A percentile compares a stretch with the other conserved stretches of the same genome.
Conservation (phyloP, 768 basidiomycete species). For the Phaffia tasmanica region DNA sequence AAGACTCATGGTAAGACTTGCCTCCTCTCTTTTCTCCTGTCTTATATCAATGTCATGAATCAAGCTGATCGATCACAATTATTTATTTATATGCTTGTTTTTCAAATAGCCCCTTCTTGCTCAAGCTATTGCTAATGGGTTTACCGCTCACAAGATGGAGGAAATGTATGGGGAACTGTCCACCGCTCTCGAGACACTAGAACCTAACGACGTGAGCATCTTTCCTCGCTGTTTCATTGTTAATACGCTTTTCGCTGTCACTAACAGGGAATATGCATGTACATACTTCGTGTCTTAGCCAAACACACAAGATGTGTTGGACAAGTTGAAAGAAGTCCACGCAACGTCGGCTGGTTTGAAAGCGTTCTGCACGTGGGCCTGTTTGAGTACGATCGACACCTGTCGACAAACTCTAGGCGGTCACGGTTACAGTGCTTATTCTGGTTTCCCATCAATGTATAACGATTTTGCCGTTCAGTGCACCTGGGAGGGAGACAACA, state of each 20-base stretch:
- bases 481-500: slow-evolving; percentile 43
- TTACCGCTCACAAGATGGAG: slow-evolving; percentile 36
- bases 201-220: slow-evolving; percentile 35
- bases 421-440: slow-evolving; percentile 40
- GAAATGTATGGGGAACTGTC: slow-evolving; percentile 28
- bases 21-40: not conserved
- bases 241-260: not conserved
- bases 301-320: slow-evolving; percentile 37
- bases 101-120: slow-evolving; percentile 33
- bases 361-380: slow-evolving; percentile 43
- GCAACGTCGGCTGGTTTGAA: slow-evolving; percentile 42
- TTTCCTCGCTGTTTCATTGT: too few species aligned
- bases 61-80: too few species aligned
- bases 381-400: slow-evolving; percentile 42
- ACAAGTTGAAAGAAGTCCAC: slow-evolving; percentile 43
- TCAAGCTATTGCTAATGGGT: slow-evolving; percentile 39
- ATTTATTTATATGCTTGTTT: not conserved
- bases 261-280: not conserved
- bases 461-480: slow-evolving; percentile 41
- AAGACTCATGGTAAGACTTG: slow-evolving; percentile 30
- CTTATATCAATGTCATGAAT: too few species aligned
- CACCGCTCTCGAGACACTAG: slow-evolving; percentile 36
- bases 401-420: slow-evolving; percentile 41
- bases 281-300: slow-evolving; percentile 28
- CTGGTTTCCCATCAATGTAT: slow-evolving; percentile 36